A percentile compares a stretch with the other conserved stretches of the same genome.
Evolutionary conservation across 768 basidiomycete species (phyloP).

Genomic region (Pleurotus pulmonarius): DNA sequence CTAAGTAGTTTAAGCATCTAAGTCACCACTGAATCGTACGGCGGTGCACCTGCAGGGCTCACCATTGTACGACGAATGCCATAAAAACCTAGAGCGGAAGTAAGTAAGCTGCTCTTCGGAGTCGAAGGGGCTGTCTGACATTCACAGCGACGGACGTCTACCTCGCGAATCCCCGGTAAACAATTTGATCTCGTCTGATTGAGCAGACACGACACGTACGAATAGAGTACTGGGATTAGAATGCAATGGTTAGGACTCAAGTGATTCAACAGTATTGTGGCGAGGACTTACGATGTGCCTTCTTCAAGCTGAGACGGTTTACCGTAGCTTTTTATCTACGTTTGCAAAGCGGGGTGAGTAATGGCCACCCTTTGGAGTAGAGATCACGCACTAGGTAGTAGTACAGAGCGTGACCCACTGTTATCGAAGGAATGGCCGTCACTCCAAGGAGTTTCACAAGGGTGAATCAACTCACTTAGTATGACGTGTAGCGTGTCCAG

Average conservation of each 20-base stretch:
- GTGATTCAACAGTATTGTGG: neutral
- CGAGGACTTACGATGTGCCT: slow-evolving; percentile 34
- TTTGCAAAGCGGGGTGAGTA: neutral
- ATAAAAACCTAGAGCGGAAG: slow-evolving; percentile 28
- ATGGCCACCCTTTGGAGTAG: neutral
- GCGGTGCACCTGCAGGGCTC: slow-evolving; percentile 6
- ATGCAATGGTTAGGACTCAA: slow-evolving; percentile 5
- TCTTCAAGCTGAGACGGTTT: slow-evolving; percentile 21
- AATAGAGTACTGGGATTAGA: slow-evolving; percentile 25
- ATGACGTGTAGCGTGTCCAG: slow-evolving; percentile 38
- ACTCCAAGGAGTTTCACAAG: neutral
- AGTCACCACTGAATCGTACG: neutral
- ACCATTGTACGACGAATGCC: slow-evolving; percentile 41
- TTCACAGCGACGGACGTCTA: slow-evolving; percentile 36
- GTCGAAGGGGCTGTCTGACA: slow-evolving; percentile 18
- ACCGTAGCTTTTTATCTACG: slow-evolving; percentile 35
- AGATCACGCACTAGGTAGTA: slow-evolving; percentile 33
- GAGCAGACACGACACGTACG: slow-evolving; percentile 18
- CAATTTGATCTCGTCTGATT: neutral
- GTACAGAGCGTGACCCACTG: slow-evolving; percentile 41
- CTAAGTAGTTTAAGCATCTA: slow-evolving; percentile 14
- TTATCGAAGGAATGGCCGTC: neutral
- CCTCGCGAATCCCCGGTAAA: neutral
- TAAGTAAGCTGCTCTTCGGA: neutral
- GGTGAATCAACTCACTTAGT: slow-evolving; percentile 27